Base-by-base conservation (phyloP, 2,329 filamentous ascomycete species). In the Sclerotiophoma versabilis region DNA sequence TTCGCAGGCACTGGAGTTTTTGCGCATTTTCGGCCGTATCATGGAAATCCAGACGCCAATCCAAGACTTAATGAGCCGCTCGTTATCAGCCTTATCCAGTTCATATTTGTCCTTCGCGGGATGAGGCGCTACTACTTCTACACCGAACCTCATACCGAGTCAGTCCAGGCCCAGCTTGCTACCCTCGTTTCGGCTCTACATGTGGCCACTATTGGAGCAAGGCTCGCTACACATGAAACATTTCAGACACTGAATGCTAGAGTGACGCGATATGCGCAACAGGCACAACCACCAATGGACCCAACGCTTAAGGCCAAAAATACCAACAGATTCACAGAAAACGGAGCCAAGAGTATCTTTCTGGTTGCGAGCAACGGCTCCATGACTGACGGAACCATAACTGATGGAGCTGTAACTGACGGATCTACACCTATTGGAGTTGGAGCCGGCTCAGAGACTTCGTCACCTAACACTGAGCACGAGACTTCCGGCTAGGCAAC, bases 71-170 rank as follows among this genome's bases (percentile, higher is more conserved):
- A 42, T n/a, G 32, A 50, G 11, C 12, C 25, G 6, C 3, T 29
- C 9, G n/a, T 44, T 14, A 14, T 37, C 5, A 20, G 23, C 17
- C 25, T 37, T 14, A 37, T 50, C 5, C 48, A 43, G 15, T 50
- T 50, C 48, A 50, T 50, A 2, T 34, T 41, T 11, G 34, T 49
- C 12, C 5, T 42, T 10, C n/a, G 46, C 14, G 22, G 15, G 8
- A 41, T 33, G n/a, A 25, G 46, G 17, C 46, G 37, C n/a, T 49
- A 42, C 4, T 49, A 41, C 22, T 32, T 6, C 4, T 42, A 34
- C 11, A 19, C 14, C 12, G 20, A 14, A 2, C 22, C 36, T 19
- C 12, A 49, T n/a, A 20, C 15, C 27, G 29, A 9, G 10, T 11
- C 29, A 5, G 6, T 6, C 22, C 7, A 17, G 2, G 22, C 27